phyloP scores from a whole-genome alignment of 1,284 basidiomycete species.

The Cerrena zonata region DNA sequence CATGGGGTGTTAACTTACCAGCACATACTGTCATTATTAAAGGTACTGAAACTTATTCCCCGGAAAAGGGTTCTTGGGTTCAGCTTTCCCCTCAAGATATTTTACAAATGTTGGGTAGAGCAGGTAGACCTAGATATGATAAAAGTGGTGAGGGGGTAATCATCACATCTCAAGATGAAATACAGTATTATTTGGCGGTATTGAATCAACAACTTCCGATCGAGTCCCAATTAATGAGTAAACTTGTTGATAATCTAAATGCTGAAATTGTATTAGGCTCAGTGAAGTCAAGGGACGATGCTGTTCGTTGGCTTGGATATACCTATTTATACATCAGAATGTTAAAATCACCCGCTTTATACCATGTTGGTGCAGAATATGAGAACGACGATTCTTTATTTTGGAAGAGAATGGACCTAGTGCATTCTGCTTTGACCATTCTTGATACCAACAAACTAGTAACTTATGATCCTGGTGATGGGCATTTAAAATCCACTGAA shows the following conservation, averaged over 20 bases:
- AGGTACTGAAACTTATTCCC: slow-evolving; percentile 98
- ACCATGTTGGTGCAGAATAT: slow-evolving; percentile 88
- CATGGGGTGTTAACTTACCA: slow-evolving; percentile 98
- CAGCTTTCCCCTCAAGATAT: slow-evolving; percentile 96
- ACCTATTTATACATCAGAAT: slow-evolving; percentile 98
- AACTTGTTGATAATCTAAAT: slow-evolving; percentile 93
- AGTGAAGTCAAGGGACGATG: slow-evolving; percentile 92
- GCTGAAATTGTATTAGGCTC: slow-evolving; percentile 97
- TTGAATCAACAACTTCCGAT: slow-evolving; percentile 96
- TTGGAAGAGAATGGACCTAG: slow-evolving; percentile 92
- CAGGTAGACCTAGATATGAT: slow-evolving; percentile 96
- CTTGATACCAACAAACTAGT: slow-evolving; percentile 92
- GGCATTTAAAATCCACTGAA: slow-evolving; percentile 87
- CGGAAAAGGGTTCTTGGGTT: slow-evolving; percentile 96
- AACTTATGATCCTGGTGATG: slow-evolving; percentile 88
- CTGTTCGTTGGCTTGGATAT: slow-evolving; percentile 97
- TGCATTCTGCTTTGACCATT: slow-evolving; percentile 88
- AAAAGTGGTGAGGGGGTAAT: slow-evolving; percentile 97
- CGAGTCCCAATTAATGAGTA: slow-evolving; percentile 90
- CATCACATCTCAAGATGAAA: slow-evolving; percentile 94
- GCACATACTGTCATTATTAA: slow-evolving; percentile 99
- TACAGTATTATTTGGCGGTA: slow-evolving; percentile 93
- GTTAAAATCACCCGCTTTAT: slow-evolving; percentile 85
- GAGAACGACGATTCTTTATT: slow-evolving; percentile 82
- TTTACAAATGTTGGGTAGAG: slow-evolving; percentile 97